Evolutionary conservation across 306 rosid species (phyloP).

Genomic region (Castanea mollissima): DNA sequence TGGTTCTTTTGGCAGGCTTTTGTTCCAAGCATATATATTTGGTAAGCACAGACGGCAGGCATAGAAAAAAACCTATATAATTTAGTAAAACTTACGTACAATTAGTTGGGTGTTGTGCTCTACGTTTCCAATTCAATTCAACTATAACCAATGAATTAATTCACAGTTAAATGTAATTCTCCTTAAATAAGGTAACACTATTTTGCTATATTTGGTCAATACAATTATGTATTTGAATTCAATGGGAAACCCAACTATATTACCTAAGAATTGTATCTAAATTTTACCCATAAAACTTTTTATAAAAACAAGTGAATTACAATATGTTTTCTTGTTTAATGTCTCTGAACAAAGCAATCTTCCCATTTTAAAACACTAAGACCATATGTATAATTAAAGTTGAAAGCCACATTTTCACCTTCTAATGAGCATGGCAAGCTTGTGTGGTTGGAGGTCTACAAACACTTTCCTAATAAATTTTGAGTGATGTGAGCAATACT

Average conservation of each 20-base stretch:
- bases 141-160: too few relatives aligned
- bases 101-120: too few relatives aligned
- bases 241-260: too few relatives aligned
- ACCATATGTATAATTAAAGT: background rate
- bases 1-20: slow-evolving; percentile 36
- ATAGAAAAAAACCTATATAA: background rate
- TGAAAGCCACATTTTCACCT: too few relatives aligned
- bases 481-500: background rate
- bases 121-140: too few relatives aligned
- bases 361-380: background rate
- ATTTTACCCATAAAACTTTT: too few relatives aligned
- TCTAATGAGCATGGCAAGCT: background rate
- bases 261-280: too few relatives aligned
- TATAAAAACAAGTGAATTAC: background rate
- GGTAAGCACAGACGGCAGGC: background rate
- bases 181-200: too few relatives aligned
- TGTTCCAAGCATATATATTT: slow-evolving; percentile 32
- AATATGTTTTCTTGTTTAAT: background rate
- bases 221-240: too few relatives aligned
- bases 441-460: background rate
- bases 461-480: background rate
- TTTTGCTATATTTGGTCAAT: too few relatives aligned
- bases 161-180: too few relatives aligned
- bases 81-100: background rate
- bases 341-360: background rate